Percentiles rank a stretch among this genome's conserved stretches.
Evolutionary conservation across 371 early-diverging fungal species (phyloP).

Genomic region (Syncephalastrum racemosum): DNA sequence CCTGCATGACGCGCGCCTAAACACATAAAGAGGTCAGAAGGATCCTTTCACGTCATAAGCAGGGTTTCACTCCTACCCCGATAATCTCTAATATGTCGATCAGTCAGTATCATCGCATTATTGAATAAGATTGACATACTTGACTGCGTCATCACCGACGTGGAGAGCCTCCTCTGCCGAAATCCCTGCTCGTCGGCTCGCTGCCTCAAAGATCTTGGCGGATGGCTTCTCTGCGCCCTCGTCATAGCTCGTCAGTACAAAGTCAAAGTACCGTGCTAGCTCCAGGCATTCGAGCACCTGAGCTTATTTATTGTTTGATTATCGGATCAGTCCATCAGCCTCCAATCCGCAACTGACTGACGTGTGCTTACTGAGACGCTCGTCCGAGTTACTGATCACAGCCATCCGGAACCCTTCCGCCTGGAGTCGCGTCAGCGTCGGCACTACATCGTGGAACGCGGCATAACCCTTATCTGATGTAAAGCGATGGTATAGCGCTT

Average conservation of each 20-base stretch:
- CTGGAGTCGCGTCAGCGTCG: slow-evolving; percentile 14
- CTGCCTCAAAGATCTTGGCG: slow-evolving; percentile 19
- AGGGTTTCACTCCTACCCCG: slow-evolving; percentile 1
- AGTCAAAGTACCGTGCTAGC: slow-evolving; percentile 18
- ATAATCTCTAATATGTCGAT: slow-evolving; percentile 6
- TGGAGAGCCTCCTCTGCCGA: slow-evolving; percentile 15
- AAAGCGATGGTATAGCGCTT: slow-evolving; percentile 20
- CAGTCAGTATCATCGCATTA: background rate
- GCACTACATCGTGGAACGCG: slow-evolving; percentile 16
- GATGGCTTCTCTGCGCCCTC: slow-evolving; percentile 21
- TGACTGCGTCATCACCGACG: slow-evolving; percentile 20
- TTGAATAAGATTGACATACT: slow-evolving; percentile 5
- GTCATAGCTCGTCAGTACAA: slow-evolving; percentile 20
- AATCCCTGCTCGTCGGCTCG: slow-evolving; percentile 2
- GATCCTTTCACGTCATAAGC: background rate
- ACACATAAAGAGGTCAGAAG: background rate
- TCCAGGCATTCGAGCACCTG: slow-evolving; percentile 16
- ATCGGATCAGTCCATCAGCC: background rate
- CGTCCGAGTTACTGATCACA: slow-evolving; percentile 26
- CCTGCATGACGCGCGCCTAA: slow-evolving; percentile 15
- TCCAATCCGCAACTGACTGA: background rate
- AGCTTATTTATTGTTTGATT: slow-evolving; percentile 3
- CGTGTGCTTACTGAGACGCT: slow-evolving; percentile 16
- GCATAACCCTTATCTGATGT: slow-evolving; percentile 20
- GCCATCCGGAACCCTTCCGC: slow-evolving; percentile 14